These are phyloP conservation scores for Fusarium continuum DNA, from an alignment of 2,329 filamentous ascomycete species.

Conservation along the genomic window DNA sequence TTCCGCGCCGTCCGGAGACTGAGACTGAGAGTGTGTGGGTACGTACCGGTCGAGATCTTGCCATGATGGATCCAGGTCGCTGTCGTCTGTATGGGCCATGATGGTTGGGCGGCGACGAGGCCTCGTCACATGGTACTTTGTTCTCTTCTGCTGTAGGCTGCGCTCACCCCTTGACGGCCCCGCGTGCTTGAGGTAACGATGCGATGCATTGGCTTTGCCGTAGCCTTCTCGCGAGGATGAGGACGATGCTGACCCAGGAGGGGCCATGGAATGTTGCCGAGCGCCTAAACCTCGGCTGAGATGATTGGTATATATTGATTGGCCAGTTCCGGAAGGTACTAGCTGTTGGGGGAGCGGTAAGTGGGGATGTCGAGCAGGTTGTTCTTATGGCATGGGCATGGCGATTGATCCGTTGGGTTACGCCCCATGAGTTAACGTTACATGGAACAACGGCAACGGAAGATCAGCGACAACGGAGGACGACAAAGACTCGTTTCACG, in stretches of 20 bases:
- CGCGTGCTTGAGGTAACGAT: conserved; percentile 46
- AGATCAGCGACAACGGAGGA: neutral
- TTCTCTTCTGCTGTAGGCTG: conserved; percentile 27
- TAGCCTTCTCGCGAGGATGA: conserved; percentile 36
- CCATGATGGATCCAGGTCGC: conserved; percentile 70
- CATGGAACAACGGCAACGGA: conserved; percentile 34
- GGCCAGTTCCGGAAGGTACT: conserved; percentile 10
- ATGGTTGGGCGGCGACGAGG: conserved; percentile 43
- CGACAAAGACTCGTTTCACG: conserved; percentile 23
- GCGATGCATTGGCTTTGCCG: conserved; percentile 38
- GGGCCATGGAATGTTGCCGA: conserved; percentile 34
- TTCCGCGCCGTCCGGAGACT: conserved; percentile 6
- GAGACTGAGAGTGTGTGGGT: conserved; percentile 16
- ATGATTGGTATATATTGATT: conserved; percentile 26
- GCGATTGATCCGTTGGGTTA: conserved; percentile 10
- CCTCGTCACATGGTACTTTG: conserved; percentile 42
- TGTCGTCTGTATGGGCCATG: conserved; percentile 50
- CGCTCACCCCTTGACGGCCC: conserved; percentile 31
- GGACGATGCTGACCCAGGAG: conserved; percentile 37
- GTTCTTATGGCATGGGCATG: conserved; percentile 36
- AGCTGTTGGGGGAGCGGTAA: conserved; percentile 1
- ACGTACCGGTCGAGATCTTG: conserved; percentile 79
- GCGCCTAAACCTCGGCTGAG: conserved; percentile 41
- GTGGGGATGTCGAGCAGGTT: conserved; percentile 19
- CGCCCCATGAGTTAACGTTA: conserved; percentile 43